Base-by-base conservation (phyloP, 106 monocot genomes). In the Platanthera zijinensis region DNA sequence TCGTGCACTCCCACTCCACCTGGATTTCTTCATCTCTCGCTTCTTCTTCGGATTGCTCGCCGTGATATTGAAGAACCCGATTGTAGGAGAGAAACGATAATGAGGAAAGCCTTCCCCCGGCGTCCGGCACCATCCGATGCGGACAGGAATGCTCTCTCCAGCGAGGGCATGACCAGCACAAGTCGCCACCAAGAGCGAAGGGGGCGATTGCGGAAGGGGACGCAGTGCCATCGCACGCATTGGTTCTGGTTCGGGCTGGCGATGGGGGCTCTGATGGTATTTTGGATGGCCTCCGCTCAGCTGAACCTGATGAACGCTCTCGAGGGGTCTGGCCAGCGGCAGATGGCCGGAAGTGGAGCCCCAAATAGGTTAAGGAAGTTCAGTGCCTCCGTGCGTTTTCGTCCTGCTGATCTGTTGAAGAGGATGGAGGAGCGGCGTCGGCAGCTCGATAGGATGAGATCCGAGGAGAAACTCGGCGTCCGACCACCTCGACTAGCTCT, bases 401-500 rank as follows among this genome's bases (percentile, higher is more conserved):
- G 83, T 52, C 85, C 90, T 32, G 62, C 67, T 19, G 83, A 82
- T 74, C 78, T 87, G 67, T 32, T 85, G 52, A 73, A 78, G 83
- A 80, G 81, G 69, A 75, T 90, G 54, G 83, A 77, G 69, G 81
- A 85, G 75, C 61, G 73, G 10, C 73, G 80, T 19, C 74, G 52
- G 78, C 21, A 52, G 80, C 2, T 89, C 61, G 82, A 82, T 39
- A 59, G 69, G 84, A 50, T 71, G 59, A 79, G 89, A 76, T 80
- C 78, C 19, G 57, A 48, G 51, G 48, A 18, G 5, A 21, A 68
- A 50, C 10, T 64, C 25, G 81, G 87, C 7, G 30, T 90, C 32
- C 84, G 90, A 52, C 83, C 76, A 32, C 84, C 90, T 4, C 82
- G 85, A 71, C 13, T 90, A 50, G 90, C 84, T 10, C 64, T 90